These are phyloP conservation scores for Saccharomyces pastorianus DNA, from an alignment of 1,139 yeast species.

Conservation along the genomic window DNA sequence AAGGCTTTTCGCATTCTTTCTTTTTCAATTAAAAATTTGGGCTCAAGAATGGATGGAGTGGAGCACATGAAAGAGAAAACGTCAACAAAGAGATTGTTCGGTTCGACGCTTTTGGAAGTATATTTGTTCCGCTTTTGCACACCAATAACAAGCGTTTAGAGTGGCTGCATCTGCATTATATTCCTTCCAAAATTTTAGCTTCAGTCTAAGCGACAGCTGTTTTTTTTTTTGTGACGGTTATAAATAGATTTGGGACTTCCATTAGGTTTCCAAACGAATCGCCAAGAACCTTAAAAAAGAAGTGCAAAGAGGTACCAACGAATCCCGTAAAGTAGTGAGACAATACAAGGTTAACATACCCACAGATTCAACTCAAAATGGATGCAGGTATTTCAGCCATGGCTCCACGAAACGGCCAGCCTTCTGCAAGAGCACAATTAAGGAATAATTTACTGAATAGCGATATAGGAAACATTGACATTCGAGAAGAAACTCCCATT, in stretches of 20 bases:
- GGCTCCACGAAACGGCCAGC: slow-evolving; percentile 6
- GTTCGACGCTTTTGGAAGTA: background rate
- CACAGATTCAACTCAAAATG: slow-evolving; percentile 5
- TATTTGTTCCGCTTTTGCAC: too few species aligned
- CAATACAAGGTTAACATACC: too few species aligned
- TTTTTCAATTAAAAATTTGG: background rate
- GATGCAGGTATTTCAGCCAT: slow-evolving; percentile 18
- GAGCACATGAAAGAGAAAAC: background rate
- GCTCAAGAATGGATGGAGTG: background rate
- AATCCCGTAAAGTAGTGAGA: background rate
- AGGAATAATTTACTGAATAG: slow-evolving; percentile 33
- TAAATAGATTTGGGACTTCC: background rate
- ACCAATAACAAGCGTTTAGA: background rate
- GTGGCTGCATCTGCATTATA: background rate
- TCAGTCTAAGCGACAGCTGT: background rate
- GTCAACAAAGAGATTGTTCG: background rate
- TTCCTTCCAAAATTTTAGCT: background rate
- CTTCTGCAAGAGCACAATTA: slow-evolving; percentile 16
- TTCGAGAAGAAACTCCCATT: slow-evolving; percentile 34
- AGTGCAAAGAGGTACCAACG: background rate
- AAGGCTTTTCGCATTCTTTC: background rate
- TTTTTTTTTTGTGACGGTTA: background rate
- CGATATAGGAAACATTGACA: slow-evolving; percentile 37
- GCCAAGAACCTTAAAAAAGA: background rate
- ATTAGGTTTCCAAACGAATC: too few species aligned